Evolutionary conservation across 306 rosid species (phyloP).

Genomic region (Malus orientalis): DNA sequence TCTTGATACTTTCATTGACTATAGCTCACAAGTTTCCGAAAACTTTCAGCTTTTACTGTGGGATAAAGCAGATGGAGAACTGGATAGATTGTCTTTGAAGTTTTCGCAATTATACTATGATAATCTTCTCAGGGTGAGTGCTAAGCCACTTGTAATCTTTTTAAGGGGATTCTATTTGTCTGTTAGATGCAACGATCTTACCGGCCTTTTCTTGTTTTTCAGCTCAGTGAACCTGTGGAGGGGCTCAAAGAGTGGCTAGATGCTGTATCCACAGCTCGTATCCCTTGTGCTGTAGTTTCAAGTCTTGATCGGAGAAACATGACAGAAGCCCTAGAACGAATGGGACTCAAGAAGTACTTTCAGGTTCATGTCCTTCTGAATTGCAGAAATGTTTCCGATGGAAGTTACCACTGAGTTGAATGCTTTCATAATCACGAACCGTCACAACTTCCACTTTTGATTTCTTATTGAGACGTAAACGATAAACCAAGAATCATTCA

Average conservation of each 20-base stretch:
- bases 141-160: conserved; percentile 7
- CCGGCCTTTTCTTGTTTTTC: neutral
- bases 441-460: conserved; percentile 4
- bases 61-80: conserved; percentile 48
- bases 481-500: neutral
- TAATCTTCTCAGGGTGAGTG: conserved; percentile 70
- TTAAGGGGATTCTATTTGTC: neutral
- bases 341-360: conserved; percentile 76
- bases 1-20: neutral
- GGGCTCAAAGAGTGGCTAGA: conserved; percentile 95
- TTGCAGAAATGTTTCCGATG: neutral
- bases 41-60: conserved; percentile 60
- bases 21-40: conserved; percentile 20
- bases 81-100: conserved; percentile 57
- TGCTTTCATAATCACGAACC: neutral
- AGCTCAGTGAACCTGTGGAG: conserved; percentile 70
- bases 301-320: conserved; percentile 80
- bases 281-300: conserved; percentile 94
- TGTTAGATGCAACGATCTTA: conserved; percentile 5
- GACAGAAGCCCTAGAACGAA: conserved; percentile 59
- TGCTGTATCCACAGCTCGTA: conserved; percentile 75
- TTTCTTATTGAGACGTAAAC: neutral
- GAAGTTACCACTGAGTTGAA: neutral
- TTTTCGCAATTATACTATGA: conserved; percentile 75
- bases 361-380: conserved; percentile 48